Base-by-base conservation (phyloP, 441 rosid species). In the Macaranga tanarius region DNA sequence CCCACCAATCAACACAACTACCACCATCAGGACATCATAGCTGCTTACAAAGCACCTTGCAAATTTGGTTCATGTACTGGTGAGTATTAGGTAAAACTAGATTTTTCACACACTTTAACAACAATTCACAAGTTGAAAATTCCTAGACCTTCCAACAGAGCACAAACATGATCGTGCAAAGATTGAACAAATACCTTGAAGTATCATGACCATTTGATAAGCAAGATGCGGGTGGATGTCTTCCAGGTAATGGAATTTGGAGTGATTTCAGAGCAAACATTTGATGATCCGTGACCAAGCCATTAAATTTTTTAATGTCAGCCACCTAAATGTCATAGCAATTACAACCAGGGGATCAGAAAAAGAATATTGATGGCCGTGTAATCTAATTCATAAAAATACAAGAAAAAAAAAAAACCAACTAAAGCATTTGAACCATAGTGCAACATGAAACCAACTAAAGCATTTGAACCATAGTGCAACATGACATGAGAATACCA, bases 231-330 rank as follows among this genome's bases (percentile, higher is more conserved):
- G 88, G 89, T 5, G 86, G 89, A 77, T 85, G 89, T 73, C 84
- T 81, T 69, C 91, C 93, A 0, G 93, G 93, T 17, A 85, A 79
- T 7, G 91, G 93, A 63, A 89, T 85, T 50, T 75, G 83, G 65
- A 89, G 77, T 4, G 85, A 76, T 75, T 87, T 85, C 76, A 81
- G 79, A 60, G 91, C 93, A 80, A 85, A 89, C 93, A 89, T 89
- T 74, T 89, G 93, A 74, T 84, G 89, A 82, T 89, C 93, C 0
- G 85, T 84, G 28, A 81, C 84, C 75, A 89, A 76, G 10, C 90
- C 84, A 76, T 89, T 89, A 78, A 81, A 51, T 79, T 83, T 83
- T 73, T 82, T 89, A 44, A 89, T 81, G 74, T 89, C 93, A 51
- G 88, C 80, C 19, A 89, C 91, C 93, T 88, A 62, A 22, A 64